phyloP scores from a whole-genome alignment of 106 monocot genomes.

The Narthecium ossifragum region DNA sequence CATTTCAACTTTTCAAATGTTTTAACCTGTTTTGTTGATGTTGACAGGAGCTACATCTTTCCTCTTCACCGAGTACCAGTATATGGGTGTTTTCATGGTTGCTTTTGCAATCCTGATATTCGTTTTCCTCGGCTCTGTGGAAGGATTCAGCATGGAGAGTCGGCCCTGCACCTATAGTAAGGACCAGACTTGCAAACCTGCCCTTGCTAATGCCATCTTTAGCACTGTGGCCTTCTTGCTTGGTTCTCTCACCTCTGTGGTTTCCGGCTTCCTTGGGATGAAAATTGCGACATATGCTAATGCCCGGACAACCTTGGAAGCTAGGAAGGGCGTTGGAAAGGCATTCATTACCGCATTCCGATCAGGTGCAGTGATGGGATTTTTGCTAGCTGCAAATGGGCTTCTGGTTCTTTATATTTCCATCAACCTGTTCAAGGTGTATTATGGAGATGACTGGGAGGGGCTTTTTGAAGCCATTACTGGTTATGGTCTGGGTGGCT shows the following conservation, averaged over 20 bases:
- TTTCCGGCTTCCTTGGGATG: slow-evolving; percentile 65
- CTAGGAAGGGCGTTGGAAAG: slow-evolving; percentile 61
- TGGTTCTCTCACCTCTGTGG: slow-evolving; percentile 51
- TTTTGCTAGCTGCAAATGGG: slow-evolving; percentile 53
- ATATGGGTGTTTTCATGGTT: slow-evolving; percentile 34
- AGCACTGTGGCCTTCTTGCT: slow-evolving; percentile 54
- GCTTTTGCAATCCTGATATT: slow-evolving; percentile 29
- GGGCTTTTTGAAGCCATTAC: slow-evolving; percentile 64
- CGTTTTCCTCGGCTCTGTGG: slow-evolving; percentile 35
- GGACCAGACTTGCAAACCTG: slow-evolving; percentile 50
- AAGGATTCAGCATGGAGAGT: slow-evolving; percentile 39
- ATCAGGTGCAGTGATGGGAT: slow-evolving; percentile 63
- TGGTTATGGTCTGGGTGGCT: slow-evolving; percentile 69
- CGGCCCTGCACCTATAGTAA: slow-evolving; percentile 59
- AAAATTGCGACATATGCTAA: slow-evolving; percentile 66
- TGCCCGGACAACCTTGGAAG: slow-evolving; percentile 61
- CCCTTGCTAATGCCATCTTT: slow-evolving; percentile 55
- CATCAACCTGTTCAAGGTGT: slow-evolving; percentile 49
- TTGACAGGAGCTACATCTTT: slow-evolving; percentile 30
- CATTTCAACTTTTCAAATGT: neutral
- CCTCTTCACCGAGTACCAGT: slow-evolving; percentile 32
- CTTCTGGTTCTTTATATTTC: slow-evolving; percentile 57
- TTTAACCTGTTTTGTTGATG: too few species aligned
- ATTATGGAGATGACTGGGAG: slow-evolving; percentile 69
- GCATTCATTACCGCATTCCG: slow-evolving; percentile 59